These are phyloP conservation scores for Crucibulum laeve DNA, from an alignment of 768 basidiomycete genomes.

Conservation along the genomic window DNA sequence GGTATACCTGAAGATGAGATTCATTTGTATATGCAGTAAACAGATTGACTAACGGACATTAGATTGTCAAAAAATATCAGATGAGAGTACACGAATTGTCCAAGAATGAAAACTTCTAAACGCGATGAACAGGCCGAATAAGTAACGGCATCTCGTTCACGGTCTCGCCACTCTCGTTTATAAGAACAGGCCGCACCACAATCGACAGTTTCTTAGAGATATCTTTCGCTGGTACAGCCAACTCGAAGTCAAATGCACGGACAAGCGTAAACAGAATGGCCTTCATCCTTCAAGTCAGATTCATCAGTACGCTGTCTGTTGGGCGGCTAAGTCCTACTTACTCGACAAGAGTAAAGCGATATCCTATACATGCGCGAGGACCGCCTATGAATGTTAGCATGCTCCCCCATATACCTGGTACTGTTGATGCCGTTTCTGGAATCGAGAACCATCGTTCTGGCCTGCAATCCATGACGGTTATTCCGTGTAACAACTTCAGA, in stretches of 20 bases:
- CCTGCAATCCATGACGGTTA: conserved; percentile 21
- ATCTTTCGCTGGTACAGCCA: conserved; percentile 43
- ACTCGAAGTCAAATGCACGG: conserved; percentile 49
- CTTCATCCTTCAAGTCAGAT: no score
- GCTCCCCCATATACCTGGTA: conserved; percentile 62
- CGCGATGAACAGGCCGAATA: conserved; percentile 16
- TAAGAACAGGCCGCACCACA: conserved; percentile 38
- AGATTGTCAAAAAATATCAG: no score
- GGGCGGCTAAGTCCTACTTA: no score
- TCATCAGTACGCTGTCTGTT: no score
- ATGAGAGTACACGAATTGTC: no score
- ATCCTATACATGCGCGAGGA: conserved; percentile 65
- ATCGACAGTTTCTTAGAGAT: conserved; percentile 31
- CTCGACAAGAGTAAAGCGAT: conserved; percentile 60
- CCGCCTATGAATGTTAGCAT: conserved; percentile 62
- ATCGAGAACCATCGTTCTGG: conserved; percentile 59
- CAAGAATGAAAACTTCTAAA: background rate
- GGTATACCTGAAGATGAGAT: no score
- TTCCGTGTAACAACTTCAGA: background rate
- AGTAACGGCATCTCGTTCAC: conserved; percentile 41
- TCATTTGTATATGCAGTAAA: no score
- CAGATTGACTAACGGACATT: no score
- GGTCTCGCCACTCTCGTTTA: conserved; percentile 24
- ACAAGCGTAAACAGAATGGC: conserved; percentile 48
- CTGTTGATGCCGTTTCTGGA: conserved; percentile 34